These are phyloP conservation scores for Jimgerdemannia lactiflua DNA, from an alignment of 192 early-diverging fungal genomes.

Conservation along the genomic window DNA sequence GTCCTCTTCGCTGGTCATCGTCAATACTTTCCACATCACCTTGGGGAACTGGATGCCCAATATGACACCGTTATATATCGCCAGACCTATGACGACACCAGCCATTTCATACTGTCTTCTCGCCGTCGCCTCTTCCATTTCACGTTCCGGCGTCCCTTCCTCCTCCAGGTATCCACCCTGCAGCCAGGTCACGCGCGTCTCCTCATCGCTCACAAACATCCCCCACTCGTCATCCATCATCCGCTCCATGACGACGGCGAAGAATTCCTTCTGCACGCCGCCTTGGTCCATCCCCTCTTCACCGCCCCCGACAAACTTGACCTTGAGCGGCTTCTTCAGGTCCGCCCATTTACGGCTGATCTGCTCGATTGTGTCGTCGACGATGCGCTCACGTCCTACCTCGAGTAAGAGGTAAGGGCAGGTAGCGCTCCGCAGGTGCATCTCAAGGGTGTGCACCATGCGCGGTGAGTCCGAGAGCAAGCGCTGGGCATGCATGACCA, in stretches of 20 bases:
- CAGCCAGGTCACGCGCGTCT: not conserved
- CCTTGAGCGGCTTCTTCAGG: constrained; percentile 85
- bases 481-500: constrained; percentile 71
- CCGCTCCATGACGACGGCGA: constrained; percentile 84
- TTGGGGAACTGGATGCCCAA: constrained; percentile 88
- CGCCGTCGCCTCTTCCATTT: constrained; percentile 47
- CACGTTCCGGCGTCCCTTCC: constrained; percentile 64
- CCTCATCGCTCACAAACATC: constrained; percentile 39
- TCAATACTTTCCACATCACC: constrained; percentile 86
- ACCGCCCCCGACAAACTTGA: constrained; percentile 81
- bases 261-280: constrained; percentile 94
- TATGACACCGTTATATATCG: constrained; percentile 91
- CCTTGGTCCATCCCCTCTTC: constrained; percentile 95
- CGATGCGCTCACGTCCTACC: constrained; percentile 62
- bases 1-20: constrained; percentile 66
- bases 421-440: constrained; percentile 51
- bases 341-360: constrained; percentile 67
- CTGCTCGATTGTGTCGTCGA: constrained; percentile 78
- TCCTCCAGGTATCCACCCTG: constrained; percentile 71
- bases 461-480: constrained; percentile 54
- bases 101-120: constrained; percentile 79
- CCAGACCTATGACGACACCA: constrained; percentile 85
- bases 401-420: constrained; percentile 84
- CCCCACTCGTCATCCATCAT: constrained; percentile 86
- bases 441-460: constrained; percentile 48